These are phyloP conservation scores for Salvia miltiorrhiza DNA, from an alignment of 257 asterid genomes.

Conservation along the genomic window DNA sequence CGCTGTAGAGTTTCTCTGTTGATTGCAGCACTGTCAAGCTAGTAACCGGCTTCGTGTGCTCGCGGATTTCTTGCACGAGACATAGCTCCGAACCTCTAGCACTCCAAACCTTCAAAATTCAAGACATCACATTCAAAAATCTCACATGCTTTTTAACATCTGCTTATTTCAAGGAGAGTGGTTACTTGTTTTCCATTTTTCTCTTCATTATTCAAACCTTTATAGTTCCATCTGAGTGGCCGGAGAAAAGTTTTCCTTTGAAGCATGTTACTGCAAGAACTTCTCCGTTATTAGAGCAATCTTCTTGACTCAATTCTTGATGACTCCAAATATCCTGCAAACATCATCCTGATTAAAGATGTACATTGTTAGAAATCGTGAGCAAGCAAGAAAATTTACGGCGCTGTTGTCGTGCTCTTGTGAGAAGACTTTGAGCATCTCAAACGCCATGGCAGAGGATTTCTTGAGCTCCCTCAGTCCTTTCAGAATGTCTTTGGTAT, in stretches of 20 bases:
- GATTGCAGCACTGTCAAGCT: slow-evolving; percentile 57
- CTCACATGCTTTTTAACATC: too few species aligned
- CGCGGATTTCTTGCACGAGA: slow-evolving; percentile 61
- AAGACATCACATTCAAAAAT: too few species aligned
- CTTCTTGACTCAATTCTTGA: slow-evolving; percentile 51
- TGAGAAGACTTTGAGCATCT: slow-evolving; percentile 63
- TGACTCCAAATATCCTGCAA: slow-evolving; percentile 78
- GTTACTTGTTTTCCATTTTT: too few species aligned
- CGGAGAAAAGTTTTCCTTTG: slow-evolving; percentile 57
- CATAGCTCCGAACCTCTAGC: slow-evolving; percentile 34
- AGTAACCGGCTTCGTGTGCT: slow-evolving; percentile 69
- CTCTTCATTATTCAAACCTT: slow-evolving; percentile 48
- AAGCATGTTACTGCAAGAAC: slow-evolving; percentile 52
- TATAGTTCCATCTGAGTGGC: slow-evolving; percentile 84
- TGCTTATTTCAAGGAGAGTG: too few species aligned
- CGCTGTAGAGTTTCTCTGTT: slow-evolving; percentile 64
- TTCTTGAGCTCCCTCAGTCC: slow-evolving; percentile 78
- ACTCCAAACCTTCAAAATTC: slow-evolving; percentile 58
- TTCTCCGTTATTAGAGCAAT: slow-evolving; percentile 72
- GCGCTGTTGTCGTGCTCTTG: slow-evolving; percentile 70
- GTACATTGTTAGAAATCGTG: neutral
- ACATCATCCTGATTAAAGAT: slow-evolving; percentile 5
- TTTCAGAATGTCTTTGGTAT: slow-evolving; percentile 66
- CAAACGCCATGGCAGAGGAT: slow-evolving; percentile 59
- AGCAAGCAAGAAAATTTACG: slow-evolving; percentile 32